These are phyloP conservation scores for Leccinum barrowsii DNA, from an alignment of 768 basidiomycete genomes.

Conservation along the genomic window DNA sequence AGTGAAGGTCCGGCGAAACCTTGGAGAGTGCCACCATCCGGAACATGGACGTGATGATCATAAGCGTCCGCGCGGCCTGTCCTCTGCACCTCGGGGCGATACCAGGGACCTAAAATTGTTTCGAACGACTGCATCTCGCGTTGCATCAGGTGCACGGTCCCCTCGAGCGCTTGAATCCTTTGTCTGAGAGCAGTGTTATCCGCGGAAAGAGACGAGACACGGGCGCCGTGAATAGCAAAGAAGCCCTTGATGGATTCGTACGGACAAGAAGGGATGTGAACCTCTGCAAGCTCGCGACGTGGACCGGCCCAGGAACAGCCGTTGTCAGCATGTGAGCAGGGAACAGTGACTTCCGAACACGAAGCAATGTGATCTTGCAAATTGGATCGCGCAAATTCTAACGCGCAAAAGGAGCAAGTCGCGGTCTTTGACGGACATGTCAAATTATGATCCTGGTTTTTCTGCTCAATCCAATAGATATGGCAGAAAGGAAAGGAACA, in stretches of 20 bases:
- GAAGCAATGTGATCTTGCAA: conserved; percentile 32
- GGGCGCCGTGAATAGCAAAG: conserved; percentile 41
- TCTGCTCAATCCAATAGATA: conserved; percentile 1
- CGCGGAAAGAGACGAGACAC: conserved; percentile 43
- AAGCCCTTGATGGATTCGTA: conserved; percentile 64
- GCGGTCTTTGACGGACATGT: conserved; percentile 37
- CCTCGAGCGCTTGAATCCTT: conserved; percentile 57
- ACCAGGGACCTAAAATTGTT: conserved; percentile 67
- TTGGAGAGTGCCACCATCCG: conserved; percentile 10
- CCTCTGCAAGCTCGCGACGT: conserved; percentile 31
- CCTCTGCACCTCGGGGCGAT: conserved; percentile 34
- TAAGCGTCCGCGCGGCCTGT: conserved; percentile 10
- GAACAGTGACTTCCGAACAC: conserved; percentile 39
- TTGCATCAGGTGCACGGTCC: conserved; percentile 44
- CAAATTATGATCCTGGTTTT: conserved; percentile 35
- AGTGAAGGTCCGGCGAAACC: conserved; percentile 17
- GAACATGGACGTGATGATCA: conserved; percentile 6
- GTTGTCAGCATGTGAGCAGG: conserved; percentile 44
- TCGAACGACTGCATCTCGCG: conserved; percentile 56
- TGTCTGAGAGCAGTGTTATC: conserved; percentile 66
- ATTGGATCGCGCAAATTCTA: conserved; percentile 34
- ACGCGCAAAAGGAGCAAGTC: conserved; percentile 40
- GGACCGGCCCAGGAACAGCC: conserved; percentile 57
- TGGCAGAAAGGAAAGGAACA: neutral
- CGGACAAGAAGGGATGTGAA: conserved; percentile 45